These are phyloP conservation scores for Breynia disticha DNA, from an alignment of 441 rosid genomes.

Conservation along the genomic window DNA sequence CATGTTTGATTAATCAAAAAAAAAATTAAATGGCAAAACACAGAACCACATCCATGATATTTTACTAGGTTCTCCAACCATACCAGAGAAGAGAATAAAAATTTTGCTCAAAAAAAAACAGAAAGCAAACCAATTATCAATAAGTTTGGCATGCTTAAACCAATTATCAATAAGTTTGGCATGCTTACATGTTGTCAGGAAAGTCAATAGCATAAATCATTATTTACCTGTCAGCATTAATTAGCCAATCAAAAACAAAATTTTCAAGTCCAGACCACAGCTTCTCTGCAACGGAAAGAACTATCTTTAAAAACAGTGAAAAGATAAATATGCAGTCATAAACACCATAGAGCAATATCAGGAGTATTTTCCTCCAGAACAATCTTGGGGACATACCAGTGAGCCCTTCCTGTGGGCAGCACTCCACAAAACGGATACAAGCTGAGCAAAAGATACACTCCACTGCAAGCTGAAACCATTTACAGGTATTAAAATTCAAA, in stretches of 20 bases:
- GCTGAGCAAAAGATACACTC: constrained; percentile 99
- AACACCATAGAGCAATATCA: constrained; percentile 11
- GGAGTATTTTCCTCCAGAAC: too few relatives aligned
- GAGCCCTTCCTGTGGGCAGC: constrained; percentile 99
- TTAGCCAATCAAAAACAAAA: constrained; percentile 98
- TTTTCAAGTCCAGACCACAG: constrained; percentile 99
- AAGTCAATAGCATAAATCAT: constrained; percentile 10
- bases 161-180: too few relatives aligned
- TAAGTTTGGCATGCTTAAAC: too few relatives aligned
- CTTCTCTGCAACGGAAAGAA: constrained; percentile 57
- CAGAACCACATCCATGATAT: too few relatives aligned
- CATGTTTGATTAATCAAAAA: too few relatives aligned
- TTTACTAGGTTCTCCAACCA: too few relatives aligned
- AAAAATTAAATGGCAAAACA: too few relatives aligned
- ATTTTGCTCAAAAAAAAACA: too few relatives aligned
- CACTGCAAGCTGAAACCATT: constrained; percentile 79
- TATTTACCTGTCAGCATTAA: constrained; percentile 88
- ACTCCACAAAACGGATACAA: constrained; percentile 95
- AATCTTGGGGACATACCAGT: constrained; percentile 54
- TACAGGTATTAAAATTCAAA: constrained; percentile 16
- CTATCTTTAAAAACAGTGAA: constrained; percentile 13
- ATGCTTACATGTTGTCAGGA: background rate
- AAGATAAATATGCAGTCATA: constrained; percentile 11
- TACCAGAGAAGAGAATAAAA: too few relatives aligned
- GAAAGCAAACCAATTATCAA: too few relatives aligned